Percentiles rank a stretch among this genome's conserved stretches.
These are phyloP conservation scores for Salvia hispanica DNA, from an alignment of 257 asterid species.

Conservation along the genomic window DNA sequence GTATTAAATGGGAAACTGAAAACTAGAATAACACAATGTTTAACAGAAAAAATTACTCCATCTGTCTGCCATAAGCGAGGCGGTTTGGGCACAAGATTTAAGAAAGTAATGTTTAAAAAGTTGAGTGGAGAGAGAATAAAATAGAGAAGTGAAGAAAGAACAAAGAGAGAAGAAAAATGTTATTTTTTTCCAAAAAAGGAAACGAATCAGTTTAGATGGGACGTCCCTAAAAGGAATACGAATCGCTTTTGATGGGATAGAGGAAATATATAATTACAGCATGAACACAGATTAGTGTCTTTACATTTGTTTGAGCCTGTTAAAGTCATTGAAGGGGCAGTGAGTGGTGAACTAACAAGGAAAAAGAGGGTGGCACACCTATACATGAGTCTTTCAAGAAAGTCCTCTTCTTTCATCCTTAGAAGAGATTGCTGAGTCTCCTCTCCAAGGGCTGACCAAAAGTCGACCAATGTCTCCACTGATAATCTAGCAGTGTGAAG, in stretches of 20 bases:
- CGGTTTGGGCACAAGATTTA: too few species aligned
- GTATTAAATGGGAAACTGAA: not conserved
- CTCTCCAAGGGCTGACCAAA: conserved; percentile 99
- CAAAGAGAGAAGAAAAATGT: too few species aligned
- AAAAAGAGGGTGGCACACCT: conserved; percentile 50
- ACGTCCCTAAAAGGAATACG: too few species aligned
- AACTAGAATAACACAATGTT: conserved; percentile 1
- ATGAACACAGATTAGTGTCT: not conserved
- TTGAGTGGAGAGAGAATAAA: too few species aligned
- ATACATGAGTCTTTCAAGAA: conserved; percentile 92
- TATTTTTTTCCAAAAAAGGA: too few species aligned
- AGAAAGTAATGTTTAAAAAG: too few species aligned
- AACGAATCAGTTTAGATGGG: too few species aligned
- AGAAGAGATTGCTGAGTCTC: conserved; percentile 87
- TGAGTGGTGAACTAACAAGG: not conserved
- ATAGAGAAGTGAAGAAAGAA: too few species aligned
- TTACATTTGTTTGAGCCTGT: conserved; percentile 8
- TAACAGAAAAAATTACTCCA: not conserved
- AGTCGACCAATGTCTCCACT: conserved; percentile 92
- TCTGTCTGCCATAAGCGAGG: too few species aligned
- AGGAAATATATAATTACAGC: not conserved
- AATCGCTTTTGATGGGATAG: too few species aligned
- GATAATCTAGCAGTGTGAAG: conserved; percentile 97
- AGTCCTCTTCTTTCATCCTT: conserved; percentile 97
- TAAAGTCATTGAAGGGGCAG: not conserved